Evolutionary conservation across 2,329 filamentous ascomycete species (phyloP).

Genomic region (Calonectria pauciramosa): DNA sequence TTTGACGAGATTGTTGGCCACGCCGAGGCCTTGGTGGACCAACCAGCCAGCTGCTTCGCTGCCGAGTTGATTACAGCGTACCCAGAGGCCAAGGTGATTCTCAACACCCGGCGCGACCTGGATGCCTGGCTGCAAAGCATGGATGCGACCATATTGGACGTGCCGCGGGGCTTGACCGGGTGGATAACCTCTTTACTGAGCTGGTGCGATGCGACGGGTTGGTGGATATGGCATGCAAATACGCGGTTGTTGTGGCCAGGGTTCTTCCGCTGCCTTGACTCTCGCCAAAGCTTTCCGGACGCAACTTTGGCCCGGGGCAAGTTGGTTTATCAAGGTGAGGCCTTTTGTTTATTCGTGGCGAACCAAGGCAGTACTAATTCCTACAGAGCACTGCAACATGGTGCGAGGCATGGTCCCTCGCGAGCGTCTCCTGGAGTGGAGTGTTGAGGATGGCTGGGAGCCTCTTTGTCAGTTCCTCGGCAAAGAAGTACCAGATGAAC

Average conservation of each 20-base stretch:
- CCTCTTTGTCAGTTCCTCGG: constrained; percentile 52
- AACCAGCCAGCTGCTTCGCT: constrained; percentile 35
- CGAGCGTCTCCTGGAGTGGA: constrained; percentile 47
- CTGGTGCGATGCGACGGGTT: neutral
- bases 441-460: constrained; percentile 48
- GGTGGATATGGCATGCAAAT: neutral
- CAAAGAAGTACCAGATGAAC: constrained; percentile 44
- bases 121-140: constrained; percentile 47
- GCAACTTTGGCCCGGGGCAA: constrained; percentile 11
- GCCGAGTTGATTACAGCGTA: constrained; percentile 45
- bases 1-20: constrained; percentile 44
- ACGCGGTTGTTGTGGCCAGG: neutral
- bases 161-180: neutral
- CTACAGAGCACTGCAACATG: constrained; percentile 46
- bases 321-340: constrained; percentile 30
- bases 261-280: neutral
- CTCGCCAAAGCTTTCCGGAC: neutral
- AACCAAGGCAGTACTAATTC: constrained; percentile 17
- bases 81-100: constrained; percentile 48
- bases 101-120: constrained; percentile 43
- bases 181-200: neutral
- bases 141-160: neutral
- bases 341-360: neutral
- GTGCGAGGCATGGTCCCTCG: constrained; percentile 41
- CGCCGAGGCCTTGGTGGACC: constrained; percentile 45